phyloP scores from a whole-genome alignment of 179 eudicot genomes.

The Camellia oleifera region DNA sequence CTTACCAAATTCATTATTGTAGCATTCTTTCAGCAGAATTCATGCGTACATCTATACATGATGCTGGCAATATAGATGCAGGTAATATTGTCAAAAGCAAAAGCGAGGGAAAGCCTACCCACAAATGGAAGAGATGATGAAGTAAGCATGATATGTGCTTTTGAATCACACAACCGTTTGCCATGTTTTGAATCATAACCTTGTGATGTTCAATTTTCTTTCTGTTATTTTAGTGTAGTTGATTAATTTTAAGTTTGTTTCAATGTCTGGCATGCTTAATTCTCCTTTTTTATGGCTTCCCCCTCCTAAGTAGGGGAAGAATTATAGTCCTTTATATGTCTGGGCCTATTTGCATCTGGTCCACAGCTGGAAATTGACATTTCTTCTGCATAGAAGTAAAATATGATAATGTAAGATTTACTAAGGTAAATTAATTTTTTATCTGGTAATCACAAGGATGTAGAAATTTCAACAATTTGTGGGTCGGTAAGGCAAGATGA shows the following conservation, averaged over 20 bases:
- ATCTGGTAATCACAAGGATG: too few species aligned
- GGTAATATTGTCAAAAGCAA: slow-evolving; percentile 51
- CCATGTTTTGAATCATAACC: not conserved
- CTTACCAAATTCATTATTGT: slow-evolving; percentile 82
- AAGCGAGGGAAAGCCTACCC: slow-evolving; percentile 44
- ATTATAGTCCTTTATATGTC: not conserved
- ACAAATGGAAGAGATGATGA: slow-evolving; percentile 62
- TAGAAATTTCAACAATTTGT: too few species aligned
- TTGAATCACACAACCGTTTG: not conserved
- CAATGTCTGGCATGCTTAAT: not conserved
- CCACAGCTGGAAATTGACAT: too few species aligned
- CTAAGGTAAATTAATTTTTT: too few species aligned
- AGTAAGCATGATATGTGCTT: slow-evolving; percentile 44
- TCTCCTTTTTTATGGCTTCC: not conserved
- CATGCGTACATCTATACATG: slow-evolving; percentile 78
- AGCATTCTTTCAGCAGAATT: slow-evolving; percentile 99
- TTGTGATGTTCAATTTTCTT: not conserved
- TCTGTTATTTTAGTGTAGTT: not conserved
- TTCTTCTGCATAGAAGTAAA: too few species aligned
- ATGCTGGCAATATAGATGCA: slow-evolving; percentile 65
- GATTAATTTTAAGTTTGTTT: not conserved
- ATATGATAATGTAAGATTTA: too few species aligned
- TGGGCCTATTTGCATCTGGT: not conserved
- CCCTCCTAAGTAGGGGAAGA: not conserved
- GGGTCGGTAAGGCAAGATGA: too few species aligned